Evolutionary conservation across 441 rosid species (phyloP).

Genomic region (Aquilaria agallochum): DNA sequence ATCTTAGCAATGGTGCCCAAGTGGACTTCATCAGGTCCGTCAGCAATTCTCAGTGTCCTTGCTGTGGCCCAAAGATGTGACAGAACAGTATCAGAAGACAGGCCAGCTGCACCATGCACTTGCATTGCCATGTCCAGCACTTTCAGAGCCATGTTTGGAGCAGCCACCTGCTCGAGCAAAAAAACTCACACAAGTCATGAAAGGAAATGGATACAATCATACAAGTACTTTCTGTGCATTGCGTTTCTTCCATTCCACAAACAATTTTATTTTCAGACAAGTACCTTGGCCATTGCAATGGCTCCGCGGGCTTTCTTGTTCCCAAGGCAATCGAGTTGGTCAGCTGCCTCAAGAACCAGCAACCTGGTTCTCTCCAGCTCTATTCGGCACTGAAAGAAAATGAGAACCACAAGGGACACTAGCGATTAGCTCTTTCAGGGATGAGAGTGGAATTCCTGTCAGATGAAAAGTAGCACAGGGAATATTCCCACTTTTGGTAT

Average conservation of each 20-base stretch:
- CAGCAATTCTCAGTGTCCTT: constrained; percentile 85
- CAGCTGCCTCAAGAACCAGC: constrained; percentile 90
- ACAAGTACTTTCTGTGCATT: neutral
- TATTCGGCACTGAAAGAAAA: constrained; percentile 60
- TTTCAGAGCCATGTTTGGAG: constrained; percentile 88
- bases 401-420: too few species aligned
- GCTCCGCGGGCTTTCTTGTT: constrained; percentile 81
- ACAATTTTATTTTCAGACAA: neutral
- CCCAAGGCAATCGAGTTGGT: constrained; percentile 85
- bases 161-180: constrained; percentile 60
- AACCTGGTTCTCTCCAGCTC: constrained; percentile 83
- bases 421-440: neutral
- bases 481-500: too few species aligned
- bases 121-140: constrained; percentile 91
- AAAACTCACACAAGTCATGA: neutral
- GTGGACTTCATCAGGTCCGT: constrained; percentile 97
- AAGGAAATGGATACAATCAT: neutral
- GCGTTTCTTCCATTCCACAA: neutral
- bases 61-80: constrained; percentile 94
- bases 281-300: constrained; percentile 95
- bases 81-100: constrained; percentile 76
- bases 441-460: too few species aligned
- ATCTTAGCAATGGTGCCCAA: constrained; percentile 86
- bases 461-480: too few species aligned
- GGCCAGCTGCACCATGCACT: constrained; percentile 87